Conservation (phyloP, 192 early-diverging fungal species). For the Geranomyces michiganensis region DNA sequence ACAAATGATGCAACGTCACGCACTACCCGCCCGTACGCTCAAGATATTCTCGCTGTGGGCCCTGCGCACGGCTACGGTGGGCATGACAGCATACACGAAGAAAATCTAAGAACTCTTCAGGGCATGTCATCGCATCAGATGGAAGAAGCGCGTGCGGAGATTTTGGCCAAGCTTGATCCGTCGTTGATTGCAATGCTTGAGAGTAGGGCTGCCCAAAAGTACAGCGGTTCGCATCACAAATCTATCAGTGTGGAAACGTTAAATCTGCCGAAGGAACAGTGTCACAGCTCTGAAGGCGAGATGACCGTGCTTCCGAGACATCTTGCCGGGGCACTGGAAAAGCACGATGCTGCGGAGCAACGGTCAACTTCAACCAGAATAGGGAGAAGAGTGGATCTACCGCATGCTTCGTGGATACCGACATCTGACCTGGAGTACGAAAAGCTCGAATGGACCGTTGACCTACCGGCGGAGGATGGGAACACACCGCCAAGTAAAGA, state of each 20-base stretch:
- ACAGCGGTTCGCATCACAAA: neutral
- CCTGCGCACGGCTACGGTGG: constrained; percentile 16
- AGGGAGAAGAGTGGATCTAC: neutral
- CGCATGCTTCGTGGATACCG: constrained; percentile 50
- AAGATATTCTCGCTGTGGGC: neutral
- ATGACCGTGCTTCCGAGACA: neutral
- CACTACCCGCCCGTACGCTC: neutral
- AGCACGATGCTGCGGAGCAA: neutral
- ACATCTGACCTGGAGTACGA: constrained; percentile 59
- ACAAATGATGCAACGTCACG: neutral
- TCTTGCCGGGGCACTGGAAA: neutral
- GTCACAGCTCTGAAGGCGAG: neutral
- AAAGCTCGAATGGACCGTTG: constrained; percentile 71
- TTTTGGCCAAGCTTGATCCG: constrained; percentile 64
- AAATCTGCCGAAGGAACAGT: neutral
- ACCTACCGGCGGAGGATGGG: constrained; percentile 32
- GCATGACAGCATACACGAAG: constrained; percentile 55
- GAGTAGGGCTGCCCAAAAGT: constrained; percentile 38
- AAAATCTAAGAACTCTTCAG: constrained; percentile 53
- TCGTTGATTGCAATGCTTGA: constrained; percentile 66
- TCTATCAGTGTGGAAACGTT: neutral
- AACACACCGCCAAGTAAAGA: constrained; percentile 27
- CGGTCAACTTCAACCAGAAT: too few species aligned
- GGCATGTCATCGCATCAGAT: constrained; percentile 77
- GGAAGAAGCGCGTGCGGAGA: constrained; percentile 65